phyloP scores from a whole-genome alignment of 441 rosid species.

The Jatropha podagrica region DNA sequence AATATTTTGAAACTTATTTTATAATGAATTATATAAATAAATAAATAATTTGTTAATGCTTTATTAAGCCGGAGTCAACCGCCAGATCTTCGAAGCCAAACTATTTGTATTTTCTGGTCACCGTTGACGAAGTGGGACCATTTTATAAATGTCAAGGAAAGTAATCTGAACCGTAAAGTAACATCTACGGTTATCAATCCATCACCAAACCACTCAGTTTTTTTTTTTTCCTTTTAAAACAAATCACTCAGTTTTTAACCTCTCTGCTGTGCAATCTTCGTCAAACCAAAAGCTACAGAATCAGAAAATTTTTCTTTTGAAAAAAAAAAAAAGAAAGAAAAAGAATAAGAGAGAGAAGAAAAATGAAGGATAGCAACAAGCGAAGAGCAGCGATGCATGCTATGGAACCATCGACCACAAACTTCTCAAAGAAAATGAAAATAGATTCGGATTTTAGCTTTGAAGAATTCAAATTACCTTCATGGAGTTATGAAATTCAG shows the following conservation, averaged over 20 bases:
- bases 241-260: slow-evolving; percentile 21
- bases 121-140: background rate
- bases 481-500: slow-evolving; percentile 28
- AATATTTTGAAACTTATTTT: no score
- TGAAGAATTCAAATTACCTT: slow-evolving; percentile 23
- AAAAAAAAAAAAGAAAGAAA: no score
- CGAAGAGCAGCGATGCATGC: slow-evolving; percentile 26
- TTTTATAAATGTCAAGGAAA: background rate
- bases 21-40: no score
- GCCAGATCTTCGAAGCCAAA: no score
- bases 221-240: background rate
- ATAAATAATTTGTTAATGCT: no score
- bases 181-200: slow-evolving; percentile 15
- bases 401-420: slow-evolving; percentile 31
- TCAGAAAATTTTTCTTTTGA: no score
- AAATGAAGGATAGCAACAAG: slow-evolving; percentile 17
- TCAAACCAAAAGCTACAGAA: background rate
- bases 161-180: slow-evolving; percentile 18
- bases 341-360: background rate
- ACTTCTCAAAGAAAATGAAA: slow-evolving; percentile 42
- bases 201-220: background rate
- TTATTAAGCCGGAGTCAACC: no score
- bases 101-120: no score
- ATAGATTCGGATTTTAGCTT: slow-evolving; percentile 17
- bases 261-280: background rate